phyloP scores from a whole-genome alignment of 441 rosid genomes.

The Lepidium campestre region DNA sequence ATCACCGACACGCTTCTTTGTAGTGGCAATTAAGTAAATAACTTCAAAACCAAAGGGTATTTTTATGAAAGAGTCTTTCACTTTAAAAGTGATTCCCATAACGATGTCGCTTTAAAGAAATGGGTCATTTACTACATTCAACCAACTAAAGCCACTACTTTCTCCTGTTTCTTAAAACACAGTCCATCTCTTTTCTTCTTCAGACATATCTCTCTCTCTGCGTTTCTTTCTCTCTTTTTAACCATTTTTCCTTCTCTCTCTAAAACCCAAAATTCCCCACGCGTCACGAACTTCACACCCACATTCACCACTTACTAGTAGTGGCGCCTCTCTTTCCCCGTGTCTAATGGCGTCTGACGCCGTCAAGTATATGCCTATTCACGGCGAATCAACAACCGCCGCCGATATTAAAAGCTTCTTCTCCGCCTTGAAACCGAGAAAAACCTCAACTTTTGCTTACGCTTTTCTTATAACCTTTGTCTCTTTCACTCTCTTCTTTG shows the following conservation, averaged over 20 bases:
- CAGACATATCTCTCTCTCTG: background rate
- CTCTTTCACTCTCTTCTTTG: slow-evolving; percentile 60
- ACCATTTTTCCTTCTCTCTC: background rate
- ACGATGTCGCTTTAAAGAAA: slow-evolving; percentile 1
- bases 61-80: background rate
- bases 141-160: background rate
- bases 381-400: slow-evolving; percentile 33
- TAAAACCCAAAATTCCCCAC: background rate
- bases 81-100: slow-evolving; percentile 1
- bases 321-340: background rate
- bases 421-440: slow-evolving; percentile 40
- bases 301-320: slow-evolving; percentile 10
- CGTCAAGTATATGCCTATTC: slow-evolving; percentile 41
- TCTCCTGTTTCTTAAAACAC: background rate
- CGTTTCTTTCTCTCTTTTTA: background rate
- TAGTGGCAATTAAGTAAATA: background rate
- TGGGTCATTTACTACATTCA: background rate
- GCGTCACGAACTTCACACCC: slow-evolving; percentile 13
- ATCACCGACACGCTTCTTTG: slow-evolving; percentile 10
- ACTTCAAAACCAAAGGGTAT: background rate
- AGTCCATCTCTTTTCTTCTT: slow-evolving; percentile 6
- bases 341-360: slow-evolving; percentile 49
- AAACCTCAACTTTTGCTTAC: slow-evolving; percentile 56
- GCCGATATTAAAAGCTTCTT: slow-evolving; percentile 47
- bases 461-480: slow-evolving; percentile 65